Evolutionary conservation across 306 rosid genomes (phyloP).

Genomic region (Arachis hypogaea): DNA sequence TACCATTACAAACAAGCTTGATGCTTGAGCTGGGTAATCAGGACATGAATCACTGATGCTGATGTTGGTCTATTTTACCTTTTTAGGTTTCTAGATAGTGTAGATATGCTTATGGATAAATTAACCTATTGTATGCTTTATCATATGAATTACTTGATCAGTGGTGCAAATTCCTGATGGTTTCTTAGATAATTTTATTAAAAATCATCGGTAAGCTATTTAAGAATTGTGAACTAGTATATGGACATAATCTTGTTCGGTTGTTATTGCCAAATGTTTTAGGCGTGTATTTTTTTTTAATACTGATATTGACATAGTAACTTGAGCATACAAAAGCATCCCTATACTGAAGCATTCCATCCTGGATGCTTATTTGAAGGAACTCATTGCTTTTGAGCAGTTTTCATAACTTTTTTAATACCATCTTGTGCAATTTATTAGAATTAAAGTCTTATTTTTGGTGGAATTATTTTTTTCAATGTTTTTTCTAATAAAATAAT

Average conservation of each 20-base stretch:
- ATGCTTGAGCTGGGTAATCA: conserved; percentile 36
- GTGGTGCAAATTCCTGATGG: neutral
- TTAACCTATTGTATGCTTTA: conserved; percentile 25
- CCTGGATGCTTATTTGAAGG: no score
- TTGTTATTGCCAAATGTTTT: neutral
- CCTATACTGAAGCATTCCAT: neutral
- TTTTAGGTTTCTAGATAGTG: conserved; percentile 23
- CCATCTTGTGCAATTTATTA: no score
- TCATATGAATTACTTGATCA: neutral
- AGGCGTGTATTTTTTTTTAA: no score
- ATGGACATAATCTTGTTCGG: neutral
- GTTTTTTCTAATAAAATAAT: no score
- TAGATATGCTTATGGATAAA: conserved; percentile 43
- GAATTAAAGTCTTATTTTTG: no score
- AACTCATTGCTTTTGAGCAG: no score
- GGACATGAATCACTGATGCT: conserved; percentile 15
- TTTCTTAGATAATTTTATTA: neutral
- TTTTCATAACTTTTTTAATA: no score
- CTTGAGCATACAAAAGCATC: neutral
- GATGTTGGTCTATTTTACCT: conserved; percentile 17
- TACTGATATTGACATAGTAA: neutral
- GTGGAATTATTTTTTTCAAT: no score
- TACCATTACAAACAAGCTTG: conserved; percentile 81
- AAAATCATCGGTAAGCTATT: neutral
- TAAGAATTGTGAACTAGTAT: neutral